Evolutionary conservation across 495 filamentous ascomycete genomes (phyloP), one percentile per base, ranked within the genome.

Genomic region (Chaetomidium leptoderma): DNA sequence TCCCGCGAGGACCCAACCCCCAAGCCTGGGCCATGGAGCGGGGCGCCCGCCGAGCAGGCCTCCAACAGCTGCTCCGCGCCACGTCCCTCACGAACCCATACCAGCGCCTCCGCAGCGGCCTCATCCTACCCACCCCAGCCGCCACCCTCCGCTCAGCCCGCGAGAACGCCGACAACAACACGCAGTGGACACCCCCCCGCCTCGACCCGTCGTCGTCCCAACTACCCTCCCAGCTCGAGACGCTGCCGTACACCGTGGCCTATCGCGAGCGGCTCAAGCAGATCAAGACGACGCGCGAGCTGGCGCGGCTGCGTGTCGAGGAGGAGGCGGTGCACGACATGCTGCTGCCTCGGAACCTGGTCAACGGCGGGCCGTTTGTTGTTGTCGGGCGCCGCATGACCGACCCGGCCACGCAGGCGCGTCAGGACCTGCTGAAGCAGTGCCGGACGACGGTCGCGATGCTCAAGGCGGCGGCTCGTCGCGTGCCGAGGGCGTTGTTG

Each of bases 21-120:
- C 8, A 26, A 6, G 55, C 19, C 33, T 68, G 58, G 47, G 68
- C 63, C 21, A 43, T 19, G 9, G 60, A 68, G 42, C 72, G 70
- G 37, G 76, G 72, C 6, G 72, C 70, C 61, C 67, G 70, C 19
- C 67, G 76, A 35, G 74, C 71, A 5, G 74, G 67, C 14, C 62
- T 78, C 21, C 72, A 76, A 37, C 66, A 69, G 24, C 66, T 66
- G 40, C 63, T 77, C 17, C 72, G 71, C 14, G 29, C 51, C 13
- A n/a, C n/a, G n/a, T 65, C 69, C 17, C 53, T 52, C 6, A 52
- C 43, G 4, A 65, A 26, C 52, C 51, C 55, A 11, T 57, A 58
- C 72, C 48, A 59, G 63, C 37, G 50, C 6, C 50, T 63, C 36
- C 62, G 66, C 35, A 62, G 64, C 19, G 65, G 62, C 11, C 60